Base-by-base conservation (phyloP, 495 filamentous ascomycete species). In the Penicillium chermesinum region DNA sequence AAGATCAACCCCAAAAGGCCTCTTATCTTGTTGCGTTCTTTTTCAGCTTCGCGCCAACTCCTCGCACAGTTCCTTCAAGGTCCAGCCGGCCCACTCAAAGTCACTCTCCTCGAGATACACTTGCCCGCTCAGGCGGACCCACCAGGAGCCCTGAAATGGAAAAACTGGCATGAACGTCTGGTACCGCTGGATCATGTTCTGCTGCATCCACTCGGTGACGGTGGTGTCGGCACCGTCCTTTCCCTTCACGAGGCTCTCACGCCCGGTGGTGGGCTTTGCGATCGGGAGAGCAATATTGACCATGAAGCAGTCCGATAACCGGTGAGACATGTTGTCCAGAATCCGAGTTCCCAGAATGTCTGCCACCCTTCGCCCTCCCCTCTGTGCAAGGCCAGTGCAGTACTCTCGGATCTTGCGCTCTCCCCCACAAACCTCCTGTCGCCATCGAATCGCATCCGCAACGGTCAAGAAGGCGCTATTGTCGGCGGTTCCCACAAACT, bases 401-500 rank as follows among this genome's bases (percentile, higher is more conserved):
- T 46, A 46, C 2, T 46, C 20, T 22, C 14, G 44, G 14, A 46
- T 46, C 10, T 38, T 25, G 16, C 19, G 18, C 16, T 46, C 44
- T 9, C 44, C 88, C 9, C 87, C 88, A 13, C 82, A 74, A 12
- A 85, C 69, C 13, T 73, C 64, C 35, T 73, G 43, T 1, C 89
- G 71, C 71, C 80, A 93, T 20, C 65, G 54, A 22, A 93, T 70
- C 0, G 81, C 78, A 16, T 83, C 83, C 2, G 79, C 72, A 4
- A 89, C 73, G 39, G 82, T 84, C 3, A 86, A 67, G 44, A 79
- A 87, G 0, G 86, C 74, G 9, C 74, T 57, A 25, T 75, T 79
- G 49, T 93, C 88, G 0, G 81, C 44, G 0, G 86, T 91, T 1
- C 82, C 88, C 2, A 83, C 69, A 49, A 85, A 90, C 54, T 87